Base-by-base conservation (phyloP, 2,329 filamentous ascomycete genomes). In the Colletotrichum gloeosporioides region DNA sequence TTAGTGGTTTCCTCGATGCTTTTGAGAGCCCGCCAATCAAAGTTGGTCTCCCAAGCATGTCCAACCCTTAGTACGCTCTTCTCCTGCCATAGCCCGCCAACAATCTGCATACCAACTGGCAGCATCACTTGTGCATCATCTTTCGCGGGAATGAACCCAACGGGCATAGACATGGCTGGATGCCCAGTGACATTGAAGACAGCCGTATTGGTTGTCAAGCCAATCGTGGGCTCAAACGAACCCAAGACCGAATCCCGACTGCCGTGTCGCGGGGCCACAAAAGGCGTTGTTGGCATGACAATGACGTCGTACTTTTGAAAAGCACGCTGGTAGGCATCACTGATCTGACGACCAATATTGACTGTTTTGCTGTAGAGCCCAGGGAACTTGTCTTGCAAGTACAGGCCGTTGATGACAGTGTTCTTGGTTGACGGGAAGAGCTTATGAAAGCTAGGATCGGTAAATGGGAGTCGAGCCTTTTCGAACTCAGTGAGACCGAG, bases 131-230 rank as follows among this genome's bases (percentile, higher is more conserved):
- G 78, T 9, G 79, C 69, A 13, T 87, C 85, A 67, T 89, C 85
- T 16, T 79, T 76, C 2, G 87, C 84, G 3, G 84, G 83, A 3
- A 87, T 82, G 78, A 88, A 86, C 0, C 90, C 90, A 39, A 89
- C 83, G 0, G 90, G 90, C 62, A 92, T 82, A 1, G 87, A 86
- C 77, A 92, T 79, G 0, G 89, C 90, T 0, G 90, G 90, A 77
- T 92, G 90, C 0, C 90, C 90, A 0, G 89, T 91, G 4, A 89
- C 85, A 78, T 92, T 90, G 81, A 92, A 92, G 4, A 88, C 85
- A 12, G 88, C 88, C 6, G 90, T 92, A 77, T 92, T 92, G 18
- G 85, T 86, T 0, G 88, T 90, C 74, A 90, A 79, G 0, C 91
- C 90, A 39, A 91, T 88, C 36, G 88, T 89, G 13, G 88, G 87